phyloP scores from a whole-genome alignment of 2,329 filamentous ascomycete species.

The Teratosphaeria zuluensis region DNA sequence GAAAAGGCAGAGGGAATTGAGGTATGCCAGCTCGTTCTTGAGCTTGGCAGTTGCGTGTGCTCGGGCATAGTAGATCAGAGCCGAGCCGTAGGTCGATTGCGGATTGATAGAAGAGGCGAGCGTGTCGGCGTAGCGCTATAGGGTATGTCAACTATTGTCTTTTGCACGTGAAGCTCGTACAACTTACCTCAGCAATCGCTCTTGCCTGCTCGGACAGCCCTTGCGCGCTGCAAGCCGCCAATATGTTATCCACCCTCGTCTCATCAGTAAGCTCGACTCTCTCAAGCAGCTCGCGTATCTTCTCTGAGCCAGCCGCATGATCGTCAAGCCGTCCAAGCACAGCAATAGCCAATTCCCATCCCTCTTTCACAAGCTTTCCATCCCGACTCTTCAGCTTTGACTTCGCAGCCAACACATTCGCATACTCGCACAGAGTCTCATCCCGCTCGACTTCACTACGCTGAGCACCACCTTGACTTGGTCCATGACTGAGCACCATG shows the following conservation, averaged over 20 bases:
- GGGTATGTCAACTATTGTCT: constrained; percentile 12
- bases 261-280: constrained; percentile 63
- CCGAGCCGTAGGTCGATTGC: constrained; percentile 60
- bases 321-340: constrained; percentile 75
- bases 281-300: constrained; percentile 64
- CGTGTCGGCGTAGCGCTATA: constrained; percentile 70
- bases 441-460: constrained; percentile 74
- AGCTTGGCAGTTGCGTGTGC: constrained; percentile 71
- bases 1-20: constrained; percentile 78
- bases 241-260: constrained; percentile 69
- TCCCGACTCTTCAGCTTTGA: constrained; percentile 14
- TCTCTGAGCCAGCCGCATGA: constrained; percentile 57
- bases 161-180: not conserved
- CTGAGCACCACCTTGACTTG: constrained; percentile 39
- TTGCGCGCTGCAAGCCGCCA: constrained; percentile 65
- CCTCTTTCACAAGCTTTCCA: constrained; percentile 37
- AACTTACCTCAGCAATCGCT: constrained; percentile 68
- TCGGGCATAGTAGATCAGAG: constrained; percentile 82
- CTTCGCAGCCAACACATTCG: constrained; percentile 49
- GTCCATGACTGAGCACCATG: constrained; percentile 65
- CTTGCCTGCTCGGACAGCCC: constrained; percentile 71
- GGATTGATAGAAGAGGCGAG: constrained; percentile 53
- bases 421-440: constrained; percentile 67
- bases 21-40: constrained; percentile 72
- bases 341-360: constrained; percentile 84